A percentile compares a stretch with the other conserved stretches of the same genome.
These are phyloP conservation scores for Backusella liffmaniae DNA, from an alignment of 192 early-diverging fungal genomes.

Conservation along the genomic window DNA sequence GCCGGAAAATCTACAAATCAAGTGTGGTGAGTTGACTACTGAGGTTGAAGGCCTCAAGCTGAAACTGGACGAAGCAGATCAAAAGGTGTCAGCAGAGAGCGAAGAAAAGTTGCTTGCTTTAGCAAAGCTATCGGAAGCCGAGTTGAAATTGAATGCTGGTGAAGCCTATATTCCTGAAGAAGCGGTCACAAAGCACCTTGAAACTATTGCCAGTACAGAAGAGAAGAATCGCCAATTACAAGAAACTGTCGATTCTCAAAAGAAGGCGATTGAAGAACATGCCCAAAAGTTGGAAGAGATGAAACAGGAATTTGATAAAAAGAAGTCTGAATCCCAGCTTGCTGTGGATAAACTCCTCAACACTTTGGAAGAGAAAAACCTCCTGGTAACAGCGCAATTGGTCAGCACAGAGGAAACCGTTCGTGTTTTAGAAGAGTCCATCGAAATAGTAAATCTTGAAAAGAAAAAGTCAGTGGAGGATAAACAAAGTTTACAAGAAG, in stretches of 20 bases:
- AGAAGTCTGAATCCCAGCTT: not conserved
- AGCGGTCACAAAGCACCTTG: not conserved
- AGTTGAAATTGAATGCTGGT: not conserved
- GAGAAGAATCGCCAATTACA: not conserved
- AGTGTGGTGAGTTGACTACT: not conserved
- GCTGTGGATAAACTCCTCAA: not conserved
- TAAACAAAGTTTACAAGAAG: not conserved
- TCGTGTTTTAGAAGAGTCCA: not conserved
- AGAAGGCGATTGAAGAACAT: not conserved
- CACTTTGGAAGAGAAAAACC: not conserved
- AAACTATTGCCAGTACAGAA: not conserved
- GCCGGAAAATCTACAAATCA: not conserved
- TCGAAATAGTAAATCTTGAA: not conserved
- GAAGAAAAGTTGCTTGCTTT: not conserved
- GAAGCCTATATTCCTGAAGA: not conserved
- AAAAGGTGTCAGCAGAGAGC: not conserved
- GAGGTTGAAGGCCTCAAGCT: not conserved
- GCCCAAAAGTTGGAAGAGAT: not conserved
- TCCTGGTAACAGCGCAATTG: not conserved
- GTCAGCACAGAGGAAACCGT: not conserved
- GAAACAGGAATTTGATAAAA: not conserved
- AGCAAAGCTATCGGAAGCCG: not conserved
- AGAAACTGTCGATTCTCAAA: not conserved
- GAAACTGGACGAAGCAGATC: not conserved
- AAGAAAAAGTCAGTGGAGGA: not conserved